These are phyloP conservation scores for Phytopythium oedochilum DNA, from an alignment of 352 stramenopile species.

Conservation along the genomic window DNA sequence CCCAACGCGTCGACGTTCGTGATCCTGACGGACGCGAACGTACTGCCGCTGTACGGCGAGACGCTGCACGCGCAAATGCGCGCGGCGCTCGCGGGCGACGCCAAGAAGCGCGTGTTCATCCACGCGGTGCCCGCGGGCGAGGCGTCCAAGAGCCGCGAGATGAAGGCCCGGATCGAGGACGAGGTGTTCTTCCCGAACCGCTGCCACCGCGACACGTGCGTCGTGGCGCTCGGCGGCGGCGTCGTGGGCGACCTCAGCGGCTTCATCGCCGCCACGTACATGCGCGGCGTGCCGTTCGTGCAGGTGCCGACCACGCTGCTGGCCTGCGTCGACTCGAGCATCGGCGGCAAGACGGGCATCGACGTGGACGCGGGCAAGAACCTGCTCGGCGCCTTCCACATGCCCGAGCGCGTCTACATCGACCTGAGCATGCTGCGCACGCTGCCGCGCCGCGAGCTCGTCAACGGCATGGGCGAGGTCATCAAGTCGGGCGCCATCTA, in stretches of 20 bases:
- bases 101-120: constrained; percentile 59
- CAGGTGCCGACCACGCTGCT: constrained; percentile 97
- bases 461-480: constrained; percentile 94
- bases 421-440: constrained; percentile 92
- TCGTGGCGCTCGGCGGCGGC: constrained; percentile 92
- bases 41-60: constrained; percentile 67
- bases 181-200: constrained; percentile 76
- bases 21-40: constrained; percentile 77
- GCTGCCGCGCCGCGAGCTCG: constrained; percentile 95
- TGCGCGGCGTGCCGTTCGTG: constrained; percentile 87
- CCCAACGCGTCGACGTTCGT: constrained; percentile 68
- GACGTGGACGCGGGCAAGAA: constrained; percentile 96
- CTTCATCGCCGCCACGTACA: constrained; percentile 97
- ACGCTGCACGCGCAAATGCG: constrained; percentile 48
- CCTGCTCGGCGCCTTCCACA: constrained; percentile 98
- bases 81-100: constrained; percentile 18
- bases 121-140: constrained; percentile 65
- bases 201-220: constrained; percentile 78
- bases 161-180: constrained; percentile 80
- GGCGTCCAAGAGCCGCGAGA: constrained; percentile 70
- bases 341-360: constrained; percentile 98
- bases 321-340: constrained; percentile 98
- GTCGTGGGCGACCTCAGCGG: constrained; percentile 98
- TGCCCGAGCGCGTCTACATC: constrained; percentile 96
- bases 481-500: constrained; percentile 98